phyloP scores from a whole-genome alignment of 2,329 filamentous ascomycete genomes.

The Epichloe amarillans region DNA sequence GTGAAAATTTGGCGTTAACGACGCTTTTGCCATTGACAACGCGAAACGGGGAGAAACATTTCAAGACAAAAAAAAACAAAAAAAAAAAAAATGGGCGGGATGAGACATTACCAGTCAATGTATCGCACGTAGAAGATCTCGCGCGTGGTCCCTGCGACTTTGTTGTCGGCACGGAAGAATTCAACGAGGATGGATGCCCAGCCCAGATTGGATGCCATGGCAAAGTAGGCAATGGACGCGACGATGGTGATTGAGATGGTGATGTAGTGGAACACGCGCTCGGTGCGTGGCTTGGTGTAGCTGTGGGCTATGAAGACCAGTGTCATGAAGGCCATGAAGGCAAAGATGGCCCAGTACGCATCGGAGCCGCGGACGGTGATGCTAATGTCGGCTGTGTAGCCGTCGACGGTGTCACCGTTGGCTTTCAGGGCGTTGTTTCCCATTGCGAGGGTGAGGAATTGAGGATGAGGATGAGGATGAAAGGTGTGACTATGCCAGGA shows the following conservation, averaged over 20 bases:
- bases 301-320: slow-evolving; percentile 39
- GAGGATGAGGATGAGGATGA: too few species aligned
- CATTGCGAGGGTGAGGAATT: neutral
- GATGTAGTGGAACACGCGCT: slow-evolving; percentile 43
- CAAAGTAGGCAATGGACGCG: slow-evolving; percentile 37
- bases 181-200: slow-evolving; percentile 36
- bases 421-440: slow-evolving; percentile 32
- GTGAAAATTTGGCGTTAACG: too few species aligned
- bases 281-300: slow-evolving; percentile 38
- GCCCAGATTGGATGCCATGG: slow-evolving; percentile 37
- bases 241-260: slow-evolving; percentile 24
- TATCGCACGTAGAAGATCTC: slow-evolving; percentile 44
- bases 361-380: slow-evolving; percentile 47
- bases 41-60: too few species aligned
- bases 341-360: slow-evolving; percentile 49
- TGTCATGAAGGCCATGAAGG: slow-evolving; percentile 42
- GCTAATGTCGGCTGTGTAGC: slow-evolving; percentile 35
- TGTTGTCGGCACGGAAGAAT: slow-evolving; percentile 25
- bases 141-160: slow-evolving; percentile 30
- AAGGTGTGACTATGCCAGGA: neutral
- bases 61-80: too few species aligned
- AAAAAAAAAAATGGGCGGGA: too few species aligned
- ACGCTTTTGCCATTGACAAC: too few species aligned
- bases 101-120: slow-evolving; percentile 31
- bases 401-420: slow-evolving; percentile 31